These are phyloP conservation scores for Penicillium simplicissimum DNA, from an alignment of 495 filamentous ascomycete species.

Conservation along the genomic window DNA sequence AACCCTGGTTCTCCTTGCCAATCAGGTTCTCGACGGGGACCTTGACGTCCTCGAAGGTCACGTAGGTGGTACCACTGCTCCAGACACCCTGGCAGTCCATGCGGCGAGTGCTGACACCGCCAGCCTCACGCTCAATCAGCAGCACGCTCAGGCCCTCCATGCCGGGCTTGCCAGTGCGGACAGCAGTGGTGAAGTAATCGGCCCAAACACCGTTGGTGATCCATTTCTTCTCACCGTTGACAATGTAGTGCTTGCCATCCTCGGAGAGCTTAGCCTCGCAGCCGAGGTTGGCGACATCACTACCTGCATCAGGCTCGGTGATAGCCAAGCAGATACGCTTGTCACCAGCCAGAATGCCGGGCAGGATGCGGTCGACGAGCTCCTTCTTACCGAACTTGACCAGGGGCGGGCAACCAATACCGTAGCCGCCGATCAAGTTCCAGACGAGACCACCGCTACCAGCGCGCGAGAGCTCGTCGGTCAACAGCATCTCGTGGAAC, in stretches of 20 bases:
- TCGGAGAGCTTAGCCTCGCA: conserved; percentile 91
- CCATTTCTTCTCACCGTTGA: conserved; percentile 99
- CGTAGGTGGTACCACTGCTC: conserved; percentile 91
- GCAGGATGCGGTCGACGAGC: conserved; percentile 79
- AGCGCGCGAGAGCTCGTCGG: conserved; percentile 86
- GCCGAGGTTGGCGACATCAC: conserved; percentile 90
- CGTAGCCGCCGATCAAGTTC: conserved; percentile 94
- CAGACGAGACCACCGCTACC: conserved; percentile 96
- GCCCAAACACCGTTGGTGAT: conserved; percentile 97
- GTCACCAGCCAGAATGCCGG: conserved; percentile 84
- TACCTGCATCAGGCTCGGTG: conserved; percentile 78
- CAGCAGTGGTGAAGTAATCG: conserved; percentile 97
- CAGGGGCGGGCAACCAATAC: conserved; percentile 88
- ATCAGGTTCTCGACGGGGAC: conserved; percentile 97
- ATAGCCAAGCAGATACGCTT: conserved; percentile 94
- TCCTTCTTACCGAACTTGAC: conserved; percentile 90
- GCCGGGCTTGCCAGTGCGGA: conserved; percentile 80
- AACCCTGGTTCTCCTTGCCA: conserved; percentile 98
- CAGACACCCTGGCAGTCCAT: conserved; percentile 99
- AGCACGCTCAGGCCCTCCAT: conserved; percentile 92
- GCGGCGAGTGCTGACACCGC: conserved; percentile 84
- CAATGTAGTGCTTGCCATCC: conserved; percentile 98
- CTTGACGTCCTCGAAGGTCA: conserved; percentile 98
- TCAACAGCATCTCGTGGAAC: conserved; percentile 94
- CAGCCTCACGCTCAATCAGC: conserved; percentile 77